phyloP scores from a whole-genome alignment of 495 filamentous ascomycete species.

The Hyaloscypha bicolor region DNA sequence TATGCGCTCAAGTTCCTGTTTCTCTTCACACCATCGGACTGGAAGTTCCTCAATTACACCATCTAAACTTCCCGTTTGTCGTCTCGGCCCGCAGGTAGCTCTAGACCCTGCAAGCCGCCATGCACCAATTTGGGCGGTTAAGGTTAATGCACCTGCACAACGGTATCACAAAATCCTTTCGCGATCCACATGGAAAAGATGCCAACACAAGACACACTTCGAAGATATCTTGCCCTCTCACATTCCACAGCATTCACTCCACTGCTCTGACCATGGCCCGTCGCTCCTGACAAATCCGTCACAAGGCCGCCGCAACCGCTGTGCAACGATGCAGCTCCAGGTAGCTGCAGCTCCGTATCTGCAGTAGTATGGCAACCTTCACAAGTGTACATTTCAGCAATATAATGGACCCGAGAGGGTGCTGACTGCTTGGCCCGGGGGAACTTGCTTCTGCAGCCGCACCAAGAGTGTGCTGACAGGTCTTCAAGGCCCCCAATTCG shows the following conservation, averaged over 20 bases:
- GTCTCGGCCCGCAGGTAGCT: background rate
- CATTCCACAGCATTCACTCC: constrained; percentile 3
- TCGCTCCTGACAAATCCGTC: background rate
- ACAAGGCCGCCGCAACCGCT: constrained; percentile 16
- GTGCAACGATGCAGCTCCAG: background rate
- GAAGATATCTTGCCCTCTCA: constrained; percentile 1
- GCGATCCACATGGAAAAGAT: background rate
- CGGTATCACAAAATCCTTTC: background rate
- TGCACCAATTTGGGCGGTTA: background rate
- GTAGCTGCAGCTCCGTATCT: background rate
- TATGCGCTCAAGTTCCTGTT: background rate
- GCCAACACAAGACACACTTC: background rate
- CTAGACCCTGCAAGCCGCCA: background rate
- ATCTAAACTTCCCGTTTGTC: background rate
- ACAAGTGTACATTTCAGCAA: background rate
- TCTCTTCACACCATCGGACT: background rate
- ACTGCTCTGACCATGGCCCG: background rate
- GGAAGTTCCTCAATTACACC: background rate
- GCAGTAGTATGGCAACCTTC: background rate
- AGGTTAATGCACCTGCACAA: background rate
- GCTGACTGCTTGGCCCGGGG: background rate
- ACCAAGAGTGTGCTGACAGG: background rate
- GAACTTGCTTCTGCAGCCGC: background rate
- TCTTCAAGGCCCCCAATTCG: background rate
- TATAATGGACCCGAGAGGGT: background rate